Conservation (phyloP, 2,329 filamentous ascomycete genomes). For the Colletotrichum lini region DNA sequence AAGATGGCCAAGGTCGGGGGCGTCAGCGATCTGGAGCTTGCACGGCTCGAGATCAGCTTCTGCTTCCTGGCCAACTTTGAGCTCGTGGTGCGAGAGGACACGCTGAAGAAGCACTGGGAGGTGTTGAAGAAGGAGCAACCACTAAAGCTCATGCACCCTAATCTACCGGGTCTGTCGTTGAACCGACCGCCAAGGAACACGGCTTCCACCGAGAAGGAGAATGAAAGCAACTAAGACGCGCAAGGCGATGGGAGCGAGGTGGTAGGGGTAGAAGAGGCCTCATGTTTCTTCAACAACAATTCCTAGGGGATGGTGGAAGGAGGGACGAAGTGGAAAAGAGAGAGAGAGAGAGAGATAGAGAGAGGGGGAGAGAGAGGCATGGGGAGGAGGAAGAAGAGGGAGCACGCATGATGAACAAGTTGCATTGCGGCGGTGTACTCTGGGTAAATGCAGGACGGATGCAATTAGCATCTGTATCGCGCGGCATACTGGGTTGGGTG, state of each 20-base stretch:
- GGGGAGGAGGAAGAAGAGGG: neutral
- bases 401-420: slow-evolving; percentile 27
- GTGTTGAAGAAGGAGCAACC: slow-evolving; percentile 49
- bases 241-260: neutral
- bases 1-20: slow-evolving; percentile 91
- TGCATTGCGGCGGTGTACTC: slow-evolving; percentile 35
- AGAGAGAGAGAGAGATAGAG: neutral
- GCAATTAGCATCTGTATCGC: neutral
- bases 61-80: slow-evolving; percentile 91
- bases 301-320: neutral
- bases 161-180: slow-evolving; percentile 49
- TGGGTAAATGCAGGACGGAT: slow-evolving; percentile 14
- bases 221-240: slow-evolving; percentile 13
- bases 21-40: slow-evolving; percentile 85
- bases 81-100: slow-evolving; percentile 67
- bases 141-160: slow-evolving; percentile 29
- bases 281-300: neutral
- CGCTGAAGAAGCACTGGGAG: slow-evolving; percentile 52
- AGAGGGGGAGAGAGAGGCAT: neutral
- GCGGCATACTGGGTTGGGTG: slow-evolving; percentile 2
- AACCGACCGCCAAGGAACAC: slow-evolving; percentile 37
- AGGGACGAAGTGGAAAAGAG: neutral
- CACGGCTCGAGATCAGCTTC: slow-evolving; percentile 89
- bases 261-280: neutral
- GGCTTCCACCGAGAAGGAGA: slow-evolving; percentile 19